phyloP scores from a whole-genome alignment of 192 early-diverging fungal genomes.

The Rhizophagus sp. region DNA sequence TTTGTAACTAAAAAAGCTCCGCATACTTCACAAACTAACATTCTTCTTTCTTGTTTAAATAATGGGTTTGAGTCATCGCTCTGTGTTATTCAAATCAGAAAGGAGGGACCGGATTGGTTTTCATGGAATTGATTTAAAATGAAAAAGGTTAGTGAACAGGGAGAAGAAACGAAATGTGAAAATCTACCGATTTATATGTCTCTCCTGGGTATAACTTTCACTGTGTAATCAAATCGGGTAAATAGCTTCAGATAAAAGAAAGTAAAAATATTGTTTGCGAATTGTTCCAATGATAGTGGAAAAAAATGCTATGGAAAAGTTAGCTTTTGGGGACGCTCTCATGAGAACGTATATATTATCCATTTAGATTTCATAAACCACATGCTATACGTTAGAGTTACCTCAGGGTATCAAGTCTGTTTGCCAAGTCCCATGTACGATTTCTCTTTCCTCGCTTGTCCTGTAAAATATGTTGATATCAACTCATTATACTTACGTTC shows the following conservation, averaged over 20 bases:
- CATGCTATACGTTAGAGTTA: conserved; percentile 10
- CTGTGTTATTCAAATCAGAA: conserved; percentile 31
- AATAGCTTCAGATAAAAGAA: conserved; percentile 12
- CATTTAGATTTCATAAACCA: neutral
- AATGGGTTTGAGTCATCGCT: conserved; percentile 62
- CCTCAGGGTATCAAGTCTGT: neutral
- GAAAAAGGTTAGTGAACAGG: conserved; percentile 27
- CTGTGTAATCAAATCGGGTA: neutral
- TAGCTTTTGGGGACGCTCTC: neutral
- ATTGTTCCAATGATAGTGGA: neutral
- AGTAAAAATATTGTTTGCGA: neutral
- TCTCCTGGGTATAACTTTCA: neutral
- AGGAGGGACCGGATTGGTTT: conserved; percentile 31
- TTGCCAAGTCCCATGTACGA: neutral
- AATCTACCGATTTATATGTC: conserved; percentile 23
- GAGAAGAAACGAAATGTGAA: conserved; percentile 7
- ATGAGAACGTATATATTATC: neutral
- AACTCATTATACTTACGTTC: conserved; percentile 43
- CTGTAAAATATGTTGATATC: neutral
- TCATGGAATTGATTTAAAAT: conserved; percentile 26
- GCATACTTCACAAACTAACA: conserved; percentile 84
- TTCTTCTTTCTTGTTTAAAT: conserved; percentile 69
- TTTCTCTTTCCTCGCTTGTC: neutral
- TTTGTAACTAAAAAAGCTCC: conserved; percentile 82
- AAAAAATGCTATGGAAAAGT: neutral